Conservation (phyloP, 2,329 filamentous ascomycete species). For the Didymella lethalis region DNA sequence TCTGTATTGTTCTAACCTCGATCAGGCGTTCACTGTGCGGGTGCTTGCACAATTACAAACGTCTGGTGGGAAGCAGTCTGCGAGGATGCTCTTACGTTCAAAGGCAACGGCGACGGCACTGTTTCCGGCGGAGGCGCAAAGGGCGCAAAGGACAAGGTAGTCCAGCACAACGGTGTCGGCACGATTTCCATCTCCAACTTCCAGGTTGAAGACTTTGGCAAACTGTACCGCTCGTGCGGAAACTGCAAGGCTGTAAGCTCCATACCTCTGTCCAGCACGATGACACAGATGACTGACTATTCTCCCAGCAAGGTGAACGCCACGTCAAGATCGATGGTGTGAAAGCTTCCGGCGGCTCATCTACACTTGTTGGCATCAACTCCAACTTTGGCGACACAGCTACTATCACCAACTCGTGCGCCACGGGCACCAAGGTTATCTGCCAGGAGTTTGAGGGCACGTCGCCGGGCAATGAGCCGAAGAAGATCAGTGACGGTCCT, state of each 20-base stretch:
- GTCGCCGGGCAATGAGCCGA: slow-evolving; percentile 29
- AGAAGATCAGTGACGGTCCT: slow-evolving; percentile 23
- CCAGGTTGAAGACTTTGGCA: slow-evolving; percentile 48
- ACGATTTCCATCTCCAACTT: slow-evolving; percentile 50
- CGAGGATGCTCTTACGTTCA: slow-evolving; percentile 51
- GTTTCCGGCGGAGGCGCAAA: slow-evolving; percentile 53
- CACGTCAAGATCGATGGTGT: slow-evolving; percentile 39
- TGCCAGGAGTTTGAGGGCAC: slow-evolving; percentile 37
- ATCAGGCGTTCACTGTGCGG: slow-evolving; percentile 60
- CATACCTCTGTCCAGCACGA: not conserved
- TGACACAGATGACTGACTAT: slow-evolving; percentile 32
- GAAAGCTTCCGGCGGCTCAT: slow-evolving; percentile 4
- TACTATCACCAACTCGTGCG: slow-evolving; percentile 40
- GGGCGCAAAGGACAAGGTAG: slow-evolving; percentile 51
- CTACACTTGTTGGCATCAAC: slow-evolving; percentile 56
- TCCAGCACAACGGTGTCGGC: slow-evolving; percentile 52
- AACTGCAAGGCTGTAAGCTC: slow-evolving; percentile 58
- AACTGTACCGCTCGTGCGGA: slow-evolving; percentile 58
- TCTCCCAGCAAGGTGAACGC: slow-evolving; percentile 48
- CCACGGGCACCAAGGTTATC: slow-evolving; percentile 28
- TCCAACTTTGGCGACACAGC: slow-evolving; percentile 59
- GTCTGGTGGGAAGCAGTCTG: slow-evolving; percentile 57
- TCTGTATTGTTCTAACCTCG: too few species aligned
- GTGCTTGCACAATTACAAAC: slow-evolving; percentile 57
- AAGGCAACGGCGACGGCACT: slow-evolving; percentile 46